Conservation (phyloP, 345 rosid species). For the Hirschfeldia incana region DNA sequence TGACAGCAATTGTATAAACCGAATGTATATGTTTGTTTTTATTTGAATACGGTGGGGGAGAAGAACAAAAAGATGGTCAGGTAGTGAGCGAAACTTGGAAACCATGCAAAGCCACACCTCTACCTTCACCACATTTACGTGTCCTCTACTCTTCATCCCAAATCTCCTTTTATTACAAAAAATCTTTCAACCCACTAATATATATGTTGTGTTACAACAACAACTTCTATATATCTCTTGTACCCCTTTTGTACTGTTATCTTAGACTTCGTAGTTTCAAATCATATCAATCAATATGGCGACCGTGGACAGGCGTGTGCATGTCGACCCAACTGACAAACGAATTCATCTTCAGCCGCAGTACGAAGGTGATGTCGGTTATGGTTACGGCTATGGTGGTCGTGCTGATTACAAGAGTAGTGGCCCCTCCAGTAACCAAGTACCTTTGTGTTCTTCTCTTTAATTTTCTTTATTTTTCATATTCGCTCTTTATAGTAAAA, state of each 20-base stretch:
- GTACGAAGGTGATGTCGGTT: slow-evolving; percentile 20
- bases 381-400: slow-evolving; percentile 19
- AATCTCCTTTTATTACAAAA: not conserved
- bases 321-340: slow-evolving; percentile 27
- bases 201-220: not conserved
- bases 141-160: slow-evolving; percentile 31
- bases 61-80: slow-evolving; percentile 21
- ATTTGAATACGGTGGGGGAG: slow-evolving; percentile 25
- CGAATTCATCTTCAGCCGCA: slow-evolving; percentile 15
- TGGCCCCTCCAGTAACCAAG: slow-evolving; percentile 37
- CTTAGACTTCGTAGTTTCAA: not conserved
- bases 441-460: not conserved
- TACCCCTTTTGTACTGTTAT: not conserved
- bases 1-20: slow-evolving; percentile 1
- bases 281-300: slow-evolving; percentile 28
- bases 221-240: not conserved
- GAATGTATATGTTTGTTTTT: slow-evolving; percentile 1
- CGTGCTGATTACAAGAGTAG: slow-evolving; percentile 21
- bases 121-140: slow-evolving; percentile 30
- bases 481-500: too few relatives aligned
- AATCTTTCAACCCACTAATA: slow-evolving; percentile 3
- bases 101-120: slow-evolving; percentile 43
- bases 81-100: slow-evolving; percentile 34
- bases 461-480: too few relatives aligned
- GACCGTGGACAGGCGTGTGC: slow-evolving; percentile 32